These are phyloP conservation scores for Miscanthus sacchariflorus DNA, from an alignment of 202 grass and related monocot species.

Conservation along the genomic window DNA sequence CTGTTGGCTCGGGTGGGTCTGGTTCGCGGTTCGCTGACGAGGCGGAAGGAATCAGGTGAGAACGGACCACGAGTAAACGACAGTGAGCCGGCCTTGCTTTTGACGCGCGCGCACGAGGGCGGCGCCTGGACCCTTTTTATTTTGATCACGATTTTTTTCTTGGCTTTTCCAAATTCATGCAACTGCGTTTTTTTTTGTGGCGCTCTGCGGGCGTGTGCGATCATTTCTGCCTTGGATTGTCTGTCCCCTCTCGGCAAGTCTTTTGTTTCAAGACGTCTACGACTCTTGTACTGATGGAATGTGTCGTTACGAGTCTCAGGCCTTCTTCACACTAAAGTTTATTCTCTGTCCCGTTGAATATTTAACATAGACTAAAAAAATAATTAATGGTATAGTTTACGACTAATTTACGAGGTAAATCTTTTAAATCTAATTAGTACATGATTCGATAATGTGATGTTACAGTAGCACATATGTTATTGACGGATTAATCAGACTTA, in stretches of 20 bases:
- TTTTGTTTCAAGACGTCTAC: background rate
- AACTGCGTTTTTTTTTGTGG: background rate
- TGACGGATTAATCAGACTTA: too few species aligned
- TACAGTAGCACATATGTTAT: too few species aligned
- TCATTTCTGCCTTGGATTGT: background rate
- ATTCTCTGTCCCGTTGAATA: too few species aligned
- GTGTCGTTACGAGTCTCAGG: background rate
- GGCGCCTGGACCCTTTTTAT: background rate
- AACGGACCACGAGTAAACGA: too few species aligned
- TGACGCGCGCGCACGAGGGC: slow-evolving; percentile 22
- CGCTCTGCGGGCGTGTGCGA: background rate
- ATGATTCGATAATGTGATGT: too few species aligned
- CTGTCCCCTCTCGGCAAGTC: background rate
- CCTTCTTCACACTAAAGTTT: too few species aligned
- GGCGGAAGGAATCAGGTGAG: background rate
- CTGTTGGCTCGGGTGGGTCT: background rate
- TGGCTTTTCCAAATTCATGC: background rate
- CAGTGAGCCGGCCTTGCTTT: background rate
- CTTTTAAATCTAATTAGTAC: too few species aligned
- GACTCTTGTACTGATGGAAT: background rate
- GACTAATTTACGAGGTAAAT: too few species aligned
- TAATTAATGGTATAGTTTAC: too few species aligned
- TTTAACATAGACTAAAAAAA: too few species aligned
- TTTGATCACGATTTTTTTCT: background rate
- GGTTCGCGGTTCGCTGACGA: background rate